Conservation (phyloP, 805 yeast species). For the Starmerella tilneyi region DNA sequence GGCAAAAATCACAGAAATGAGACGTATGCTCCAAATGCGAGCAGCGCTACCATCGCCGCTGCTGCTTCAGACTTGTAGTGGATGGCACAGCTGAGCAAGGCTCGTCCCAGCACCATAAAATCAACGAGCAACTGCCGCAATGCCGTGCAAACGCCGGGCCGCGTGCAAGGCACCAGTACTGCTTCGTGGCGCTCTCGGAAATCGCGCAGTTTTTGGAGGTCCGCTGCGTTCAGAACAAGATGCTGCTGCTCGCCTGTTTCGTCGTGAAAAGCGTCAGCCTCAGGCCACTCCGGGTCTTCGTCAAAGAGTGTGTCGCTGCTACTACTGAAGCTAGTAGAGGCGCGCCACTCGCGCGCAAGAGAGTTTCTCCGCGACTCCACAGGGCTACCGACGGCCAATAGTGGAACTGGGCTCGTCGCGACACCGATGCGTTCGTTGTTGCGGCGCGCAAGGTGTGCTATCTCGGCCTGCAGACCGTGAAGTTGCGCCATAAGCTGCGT, state of each 20-base stretch:
- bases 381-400: not conserved
- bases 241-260: not conserved
- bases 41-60: not conserved
- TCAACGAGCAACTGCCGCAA: not conserved
- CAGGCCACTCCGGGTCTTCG: conserved; percentile 5
- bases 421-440: conserved; percentile 23
- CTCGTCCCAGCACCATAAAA: not conserved
- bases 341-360: not conserved
- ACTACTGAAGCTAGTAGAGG: conserved; percentile 9
- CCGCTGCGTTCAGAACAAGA: not conserved
- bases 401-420: not conserved
- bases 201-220: not conserved
- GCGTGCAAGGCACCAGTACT: too few species aligned
- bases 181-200: not conserved
- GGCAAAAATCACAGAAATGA: too few species aligned
- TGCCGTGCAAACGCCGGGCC: not conserved
- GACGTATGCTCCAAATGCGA: not conserved
- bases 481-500: conserved; percentile 20
- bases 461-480: conserved; percentile 23
- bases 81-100: not conserved
- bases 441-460: conserved; percentile 26
- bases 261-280: not conserved
- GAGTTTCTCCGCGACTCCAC: not conserved
- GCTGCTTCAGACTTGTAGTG: not conserved
- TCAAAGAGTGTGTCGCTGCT: conserved; percentile 12